phyloP scores from a whole-genome alignment of 1,284 basidiomycete species.

The Ganoderma sinense region DNA sequence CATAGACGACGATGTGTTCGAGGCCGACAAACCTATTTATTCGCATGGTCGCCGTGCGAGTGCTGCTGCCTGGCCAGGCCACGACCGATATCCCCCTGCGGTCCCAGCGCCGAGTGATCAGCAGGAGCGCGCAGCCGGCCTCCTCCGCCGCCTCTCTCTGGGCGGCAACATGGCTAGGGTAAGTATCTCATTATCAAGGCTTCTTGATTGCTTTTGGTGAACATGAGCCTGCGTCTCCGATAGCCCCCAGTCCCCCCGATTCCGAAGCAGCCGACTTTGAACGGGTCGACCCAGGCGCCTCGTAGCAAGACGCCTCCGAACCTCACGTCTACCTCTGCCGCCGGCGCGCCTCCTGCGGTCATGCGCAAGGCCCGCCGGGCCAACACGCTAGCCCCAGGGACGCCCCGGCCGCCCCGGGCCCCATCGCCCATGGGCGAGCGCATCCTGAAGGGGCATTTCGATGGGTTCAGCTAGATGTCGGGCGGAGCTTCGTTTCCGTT shows the following conservation, averaged over 20 bases:
- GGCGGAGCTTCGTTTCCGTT: not conserved
- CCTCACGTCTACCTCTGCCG: conserved; percentile 19
- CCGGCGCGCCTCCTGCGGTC: conserved; percentile 5
- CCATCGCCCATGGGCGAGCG: conserved; percentile 88
- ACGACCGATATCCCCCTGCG: conserved; percentile 53
- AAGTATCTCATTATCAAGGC: conserved; percentile 25
- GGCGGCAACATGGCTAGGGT: conserved; percentile 66
- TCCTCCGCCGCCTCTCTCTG: conserved; percentile 76
- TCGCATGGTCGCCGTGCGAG: conserved; percentile 44
- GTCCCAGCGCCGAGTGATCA: conserved; percentile 51
- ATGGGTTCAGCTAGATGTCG: conserved; percentile 69
- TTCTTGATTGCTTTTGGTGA: conserved; percentile 1
- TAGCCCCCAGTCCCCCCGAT: conserved; percentile 32
- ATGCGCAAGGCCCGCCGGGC: conserved; percentile 60
- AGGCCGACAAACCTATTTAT: conserved; percentile 41
- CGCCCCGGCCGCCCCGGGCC: conserved; percentile 60
- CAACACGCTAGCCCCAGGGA: conserved; percentile 59
- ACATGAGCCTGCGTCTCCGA: not conserved
- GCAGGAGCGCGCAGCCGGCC: conserved; percentile 68
- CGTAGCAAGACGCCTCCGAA: conserved; percentile 30
- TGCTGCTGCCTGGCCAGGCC: conserved; percentile 45
- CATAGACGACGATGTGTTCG: conserved; percentile 46
- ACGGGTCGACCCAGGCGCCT: conserved; percentile 18
- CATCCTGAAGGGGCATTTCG: conserved; percentile 84
- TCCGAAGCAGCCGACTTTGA: conserved; percentile 20